phyloP scores from a whole-genome alignment of 768 basidiomycete species.

The Tubosaeta sp. region DNA sequence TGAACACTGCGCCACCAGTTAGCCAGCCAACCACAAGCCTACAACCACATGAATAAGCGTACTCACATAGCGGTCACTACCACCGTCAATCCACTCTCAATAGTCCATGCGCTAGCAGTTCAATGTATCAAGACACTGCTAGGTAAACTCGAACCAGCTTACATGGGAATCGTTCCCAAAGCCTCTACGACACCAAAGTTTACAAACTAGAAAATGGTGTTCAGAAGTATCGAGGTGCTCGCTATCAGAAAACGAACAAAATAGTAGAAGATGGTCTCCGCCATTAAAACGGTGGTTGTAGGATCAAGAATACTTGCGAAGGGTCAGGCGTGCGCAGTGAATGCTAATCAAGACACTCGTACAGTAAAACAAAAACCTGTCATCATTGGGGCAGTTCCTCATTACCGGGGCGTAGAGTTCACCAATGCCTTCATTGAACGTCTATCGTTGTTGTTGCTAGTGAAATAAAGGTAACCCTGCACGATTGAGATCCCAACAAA shows the following conservation, averaged over 20 bases:
- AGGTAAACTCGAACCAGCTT: not conserved
- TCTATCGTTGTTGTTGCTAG: constrained; percentile 10
- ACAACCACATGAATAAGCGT: no score
- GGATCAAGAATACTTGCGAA: constrained; percentile 13
- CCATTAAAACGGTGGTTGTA: constrained; percentile 15
- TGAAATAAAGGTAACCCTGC: constrained; percentile 19
- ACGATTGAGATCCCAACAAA: constrained; percentile 19
- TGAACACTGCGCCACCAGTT: constrained; percentile 8
- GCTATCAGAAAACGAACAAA: constrained; percentile 9
- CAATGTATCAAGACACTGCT: not conserved
- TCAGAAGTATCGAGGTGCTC: not conserved
- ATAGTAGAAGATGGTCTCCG: constrained; percentile 15
- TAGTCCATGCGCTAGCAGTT: constrained; percentile 11
- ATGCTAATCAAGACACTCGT: not conserved
- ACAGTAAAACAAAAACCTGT: constrained; percentile 15
- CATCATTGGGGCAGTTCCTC: not conserved
- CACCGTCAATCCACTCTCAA: constrained; percentile 13
- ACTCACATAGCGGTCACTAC: constrained; percentile 15
- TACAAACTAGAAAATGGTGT: constrained; percentile 2
- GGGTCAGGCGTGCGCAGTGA: not conserved
- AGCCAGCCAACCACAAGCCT: not conserved
- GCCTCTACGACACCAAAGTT: constrained; percentile 12
- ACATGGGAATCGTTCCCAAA: constrained; percentile 7
- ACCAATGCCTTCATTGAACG: constrained; percentile 14
- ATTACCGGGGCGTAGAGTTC: not conserved